Percentiles rank a stretch among this genome's conserved stretches.
phyloP scores from a whole-genome alignment of 202 grass and related monocot species.

The Sporobolus alterniflorus region DNA sequence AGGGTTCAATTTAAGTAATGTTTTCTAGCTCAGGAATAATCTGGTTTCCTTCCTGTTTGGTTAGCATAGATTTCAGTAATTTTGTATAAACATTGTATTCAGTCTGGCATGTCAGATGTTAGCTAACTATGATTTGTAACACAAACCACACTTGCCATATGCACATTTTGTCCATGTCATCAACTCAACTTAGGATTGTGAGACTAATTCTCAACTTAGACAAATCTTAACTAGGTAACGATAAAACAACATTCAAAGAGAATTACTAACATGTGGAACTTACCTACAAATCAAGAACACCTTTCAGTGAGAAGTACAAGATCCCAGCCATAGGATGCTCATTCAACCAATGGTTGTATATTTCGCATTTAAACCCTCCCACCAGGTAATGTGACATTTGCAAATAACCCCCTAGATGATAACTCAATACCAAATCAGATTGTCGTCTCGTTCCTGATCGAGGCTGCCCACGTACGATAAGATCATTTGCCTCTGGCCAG shows the following conservation, averaged over 20 bases:
- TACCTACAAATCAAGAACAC: too few relatives aligned
- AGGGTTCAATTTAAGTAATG: background rate
- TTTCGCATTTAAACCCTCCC: too few relatives aligned
- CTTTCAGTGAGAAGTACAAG: too few relatives aligned
- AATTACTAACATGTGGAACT: too few relatives aligned
- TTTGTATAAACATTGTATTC: background rate
- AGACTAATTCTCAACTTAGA: background rate
- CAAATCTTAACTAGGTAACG: background rate
- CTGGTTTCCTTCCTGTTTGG: background rate
- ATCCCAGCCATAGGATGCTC: too few relatives aligned
- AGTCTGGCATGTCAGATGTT: background rate
- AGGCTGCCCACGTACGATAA: too few relatives aligned
- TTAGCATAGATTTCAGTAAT: background rate
- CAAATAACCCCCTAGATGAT: too few relatives aligned
- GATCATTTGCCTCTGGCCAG: too few relatives aligned
- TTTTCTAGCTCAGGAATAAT: background rate
- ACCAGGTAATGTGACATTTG: too few relatives aligned
- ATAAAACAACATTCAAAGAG: background rate
- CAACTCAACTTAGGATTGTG: background rate
- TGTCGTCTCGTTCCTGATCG: too few relatives aligned
- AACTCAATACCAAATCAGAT: too few relatives aligned
- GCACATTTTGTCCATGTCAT: background rate
- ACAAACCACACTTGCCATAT: background rate
- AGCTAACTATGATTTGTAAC: background rate
- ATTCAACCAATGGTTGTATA: too few relatives aligned